Evolutionary conservation across 768 basidiomycete genomes (phyloP).

Genomic region (Russula abietina): DNA sequence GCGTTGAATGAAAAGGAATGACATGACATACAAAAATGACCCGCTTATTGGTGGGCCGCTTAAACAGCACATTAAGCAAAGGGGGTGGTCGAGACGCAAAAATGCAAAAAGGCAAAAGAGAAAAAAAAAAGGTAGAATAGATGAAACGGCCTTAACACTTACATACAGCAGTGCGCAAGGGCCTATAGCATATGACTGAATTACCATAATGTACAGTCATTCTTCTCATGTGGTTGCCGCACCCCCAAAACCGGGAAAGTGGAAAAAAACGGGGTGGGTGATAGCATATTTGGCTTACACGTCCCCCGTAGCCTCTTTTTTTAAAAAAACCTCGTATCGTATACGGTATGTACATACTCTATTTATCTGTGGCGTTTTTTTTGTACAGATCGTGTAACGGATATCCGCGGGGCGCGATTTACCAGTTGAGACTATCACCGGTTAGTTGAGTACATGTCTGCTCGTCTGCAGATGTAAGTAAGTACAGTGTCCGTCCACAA

Average conservation of each 20-base stretch:
- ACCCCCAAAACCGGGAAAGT: slow-evolving; percentile 12
- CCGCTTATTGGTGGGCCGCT: not conserved
- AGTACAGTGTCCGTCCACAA: slow-evolving; percentile 17
- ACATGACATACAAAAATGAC: no score
- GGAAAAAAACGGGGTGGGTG: not conserved
- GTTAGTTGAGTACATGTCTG: slow-evolving; percentile 22
- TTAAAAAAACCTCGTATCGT: not conserved
- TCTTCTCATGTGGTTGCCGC: slow-evolving; percentile 15
- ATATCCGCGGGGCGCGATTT: slow-evolving; percentile 6
- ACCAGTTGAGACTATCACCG: slow-evolving; percentile 8
- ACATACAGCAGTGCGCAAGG: no score
- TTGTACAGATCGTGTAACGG: slow-evolving; percentile 3
- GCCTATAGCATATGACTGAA: no score
- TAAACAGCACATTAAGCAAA: not conserved
- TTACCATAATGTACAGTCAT: not conserved
- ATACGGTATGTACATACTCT: not conserved
- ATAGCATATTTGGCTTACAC: slow-evolving; percentile 1
- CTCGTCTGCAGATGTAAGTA: slow-evolving; percentile 10
- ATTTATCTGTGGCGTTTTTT: slow-evolving; percentile 13
- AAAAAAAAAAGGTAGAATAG: not conserved
- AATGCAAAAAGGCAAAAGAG: not conserved
- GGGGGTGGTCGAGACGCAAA: not conserved
- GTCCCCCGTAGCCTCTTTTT: not conserved
- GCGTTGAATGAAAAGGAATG: no score
- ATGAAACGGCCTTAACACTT: not conserved